phyloP scores from a whole-genome alignment of 495 filamentous ascomycete species.

The Xylaria sp. region DNA sequence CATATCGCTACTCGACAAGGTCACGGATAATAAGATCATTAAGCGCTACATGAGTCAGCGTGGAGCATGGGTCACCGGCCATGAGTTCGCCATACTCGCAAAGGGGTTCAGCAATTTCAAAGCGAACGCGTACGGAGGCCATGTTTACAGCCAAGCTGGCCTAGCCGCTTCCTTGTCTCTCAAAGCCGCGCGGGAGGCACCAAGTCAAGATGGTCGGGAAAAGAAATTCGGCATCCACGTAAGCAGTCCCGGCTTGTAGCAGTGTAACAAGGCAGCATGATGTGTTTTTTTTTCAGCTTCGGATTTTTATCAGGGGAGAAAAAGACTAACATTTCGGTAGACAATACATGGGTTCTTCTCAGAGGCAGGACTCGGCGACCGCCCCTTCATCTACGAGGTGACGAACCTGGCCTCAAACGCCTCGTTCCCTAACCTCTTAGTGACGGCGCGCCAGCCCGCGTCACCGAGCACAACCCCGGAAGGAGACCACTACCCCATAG shows the following conservation, averaged over 20 bases:
- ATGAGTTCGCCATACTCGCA: constrained; percentile 29
- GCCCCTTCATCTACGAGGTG: constrained; percentile 68
- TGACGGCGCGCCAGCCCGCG: constrained; percentile 62
- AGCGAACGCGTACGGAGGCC: constrained; percentile 63
- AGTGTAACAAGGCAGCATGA: neutral
- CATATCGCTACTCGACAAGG: constrained; percentile 39
- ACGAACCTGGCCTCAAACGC: constrained; percentile 61
- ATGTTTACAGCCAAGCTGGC: constrained; percentile 71
- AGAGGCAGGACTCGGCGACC: constrained; percentile 55
- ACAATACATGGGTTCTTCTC: constrained; percentile 74
- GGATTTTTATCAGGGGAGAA: neutral
- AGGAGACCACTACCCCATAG: constrained; percentile 42
- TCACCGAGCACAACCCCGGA: constrained; percentile 41
- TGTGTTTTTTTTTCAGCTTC: neutral
- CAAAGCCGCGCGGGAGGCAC: constrained; percentile 44
- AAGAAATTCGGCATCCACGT: constrained; percentile 64
- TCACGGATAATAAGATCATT: constrained; percentile 13
- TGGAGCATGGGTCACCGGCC: constrained; percentile 43
- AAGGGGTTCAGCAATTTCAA: neutral
- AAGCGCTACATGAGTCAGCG: constrained; percentile 50
- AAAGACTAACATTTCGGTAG: constrained; percentile 45
- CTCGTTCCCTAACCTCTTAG: constrained; percentile 64
- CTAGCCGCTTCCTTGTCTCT: constrained; percentile 64
- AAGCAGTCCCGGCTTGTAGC: constrained; percentile 38
- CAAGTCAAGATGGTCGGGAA: constrained; percentile 30